Evolutionary conservation across 2,329 filamentous ascomycete genomes (phyloP).

Genomic region (Didymella exigua): DNA sequence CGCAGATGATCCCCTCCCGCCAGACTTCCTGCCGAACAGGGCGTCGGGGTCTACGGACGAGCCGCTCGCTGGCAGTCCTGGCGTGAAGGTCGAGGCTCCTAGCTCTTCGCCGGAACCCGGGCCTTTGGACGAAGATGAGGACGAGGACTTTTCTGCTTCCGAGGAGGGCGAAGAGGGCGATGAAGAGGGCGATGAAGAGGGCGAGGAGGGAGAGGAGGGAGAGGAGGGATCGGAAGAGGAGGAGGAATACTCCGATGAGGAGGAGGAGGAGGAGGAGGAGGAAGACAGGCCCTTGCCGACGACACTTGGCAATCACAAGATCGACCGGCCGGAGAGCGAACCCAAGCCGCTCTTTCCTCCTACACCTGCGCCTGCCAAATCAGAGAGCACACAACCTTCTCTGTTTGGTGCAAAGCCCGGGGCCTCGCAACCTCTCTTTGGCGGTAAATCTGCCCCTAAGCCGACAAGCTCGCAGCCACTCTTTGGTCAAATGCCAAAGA

Average conservation of each 20-base stretch:
- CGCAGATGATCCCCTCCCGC: constrained; percentile 48
- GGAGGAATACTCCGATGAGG: constrained; percentile 5
- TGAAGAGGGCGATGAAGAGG: constrained; percentile 52
- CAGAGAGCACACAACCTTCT: constrained; percentile 19
- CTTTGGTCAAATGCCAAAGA: constrained; percentile 26
- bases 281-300: constrained; percentile 3
- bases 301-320: constrained; percentile 15
- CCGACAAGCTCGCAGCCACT: constrained; percentile 15
- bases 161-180: constrained; percentile 47
- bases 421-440: constrained; percentile 1
- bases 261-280: constrained; percentile 2
- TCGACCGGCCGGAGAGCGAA: not conserved
- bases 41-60: constrained; percentile 44
- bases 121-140: constrained; percentile 39
- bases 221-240: constrained; percentile 40
- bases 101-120: constrained; percentile 43
- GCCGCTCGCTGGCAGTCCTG: constrained; percentile 56
- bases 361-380: constrained; percentile 42
- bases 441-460: not conserved
- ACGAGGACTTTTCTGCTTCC: constrained; percentile 49
- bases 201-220: constrained; percentile 46
- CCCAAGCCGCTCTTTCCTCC: constrained; percentile 25
- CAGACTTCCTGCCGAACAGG: constrained; percentile 41
- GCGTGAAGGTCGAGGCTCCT: constrained; percentile 50
- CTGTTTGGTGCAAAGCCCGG: constrained; percentile 7